Evolutionary conservation across 2,329 filamentous ascomycete species (phyloP), one percentile per base, ranked within the genome.

Genomic region (Penicillium sp.): DNA sequence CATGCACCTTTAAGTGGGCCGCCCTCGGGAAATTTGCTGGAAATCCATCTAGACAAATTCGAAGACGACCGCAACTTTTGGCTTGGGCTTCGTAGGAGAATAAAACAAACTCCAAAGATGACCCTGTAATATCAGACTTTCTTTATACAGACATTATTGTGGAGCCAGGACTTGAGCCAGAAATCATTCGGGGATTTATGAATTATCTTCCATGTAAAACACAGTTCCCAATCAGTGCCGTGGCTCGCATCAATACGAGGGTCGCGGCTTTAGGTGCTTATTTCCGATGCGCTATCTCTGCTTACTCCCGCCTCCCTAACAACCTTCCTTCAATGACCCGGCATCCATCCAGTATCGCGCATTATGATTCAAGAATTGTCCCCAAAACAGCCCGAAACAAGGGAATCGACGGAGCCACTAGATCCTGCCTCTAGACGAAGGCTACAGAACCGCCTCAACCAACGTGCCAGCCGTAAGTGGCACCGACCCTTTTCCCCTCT

Each of bases 361-460:
- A 28, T 10, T 17, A 57, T 49, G 33, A n/a, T 8, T 5, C 55
- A 50, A 40, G 17, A 22, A 53, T 17, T 33, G n/a, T n/a, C n/a
- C n/a, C 4, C 3, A 6, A 44, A 1, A 17, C 37, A 3, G 28
- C 35, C 24, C 33, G 37, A 9, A 9, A 35, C n/a, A 51, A 15
- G 12, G 7, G n/a, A 51, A 7, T 51, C 49, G 3, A 33, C 17
- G 10, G 51, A 26, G 15, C 35, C 24, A 15, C 28, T 56, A 40
- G 67, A 68, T 33, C 33, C 64, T 4, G 58, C 33, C 10, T 49
- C 59, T 8, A 60, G 59, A 19, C 61, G 67, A 37, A 62, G 60
- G 42, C 50, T 69, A 4, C 68, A 70, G 45, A 70, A 70, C 55
- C 68, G 68, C 17, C 59, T 70, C 49, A 70, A 69, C 47, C 67